Percentiles rank a stretch among this genome's conserved stretches.
Conservation (phyloP, 495 filamentous ascomycete species). For the Daldinia bambusicola region DNA sequence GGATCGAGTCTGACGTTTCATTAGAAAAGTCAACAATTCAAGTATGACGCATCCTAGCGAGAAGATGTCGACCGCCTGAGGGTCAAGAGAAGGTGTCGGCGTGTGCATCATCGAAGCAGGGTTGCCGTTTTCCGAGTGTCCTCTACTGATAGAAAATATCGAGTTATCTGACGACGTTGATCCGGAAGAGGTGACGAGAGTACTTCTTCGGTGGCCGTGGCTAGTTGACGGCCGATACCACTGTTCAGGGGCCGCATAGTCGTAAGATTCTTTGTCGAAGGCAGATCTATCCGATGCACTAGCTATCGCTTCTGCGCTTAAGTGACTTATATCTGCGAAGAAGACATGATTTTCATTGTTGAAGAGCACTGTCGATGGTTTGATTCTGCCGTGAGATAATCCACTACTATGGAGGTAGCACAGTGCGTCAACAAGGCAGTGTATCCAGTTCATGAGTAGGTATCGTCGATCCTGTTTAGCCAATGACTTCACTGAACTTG, state of each 20-base stretch:
- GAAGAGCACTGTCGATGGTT: slow-evolving; percentile 83
- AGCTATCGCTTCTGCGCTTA: slow-evolving; percentile 58
- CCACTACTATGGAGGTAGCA: slow-evolving; percentile 79
- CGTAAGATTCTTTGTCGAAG: slow-evolving; percentile 82
- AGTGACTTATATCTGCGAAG: slow-evolving; percentile 74
- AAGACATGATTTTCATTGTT: slow-evolving; percentile 76
- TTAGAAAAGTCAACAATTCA: slow-evolving; percentile 74
- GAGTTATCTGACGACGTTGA: slow-evolving; percentile 48
- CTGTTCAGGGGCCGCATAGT: slow-evolving; percentile 87
- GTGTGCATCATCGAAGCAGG: slow-evolving; percentile 48
- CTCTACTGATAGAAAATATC: slow-evolving; percentile 52
- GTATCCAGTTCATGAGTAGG: slow-evolving; percentile 83
- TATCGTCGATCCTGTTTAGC: slow-evolving; percentile 75
- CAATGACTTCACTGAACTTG: slow-evolving; percentile 73
- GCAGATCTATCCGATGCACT: slow-evolving; percentile 52
- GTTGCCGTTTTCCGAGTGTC: slow-evolving; percentile 40
- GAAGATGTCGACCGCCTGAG: slow-evolving; percentile 75
- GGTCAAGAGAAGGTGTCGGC: slow-evolving; percentile 53
- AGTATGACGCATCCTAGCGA: slow-evolving; percentile 78
- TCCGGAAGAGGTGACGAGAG: slow-evolving; percentile 44
- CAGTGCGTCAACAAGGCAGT: slow-evolving; percentile 82
- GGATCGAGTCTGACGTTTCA: slow-evolving; percentile 74
- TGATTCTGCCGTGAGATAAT: slow-evolving; percentile 80
- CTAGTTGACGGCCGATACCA: slow-evolving; percentile 64
- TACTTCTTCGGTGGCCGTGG: slow-evolving; percentile 45